Evolutionary conservation across 352 stramenopile species (phyloP), one percentile per base, ranked within the genome.

Genomic region (Pythium folliculosum): DNA sequence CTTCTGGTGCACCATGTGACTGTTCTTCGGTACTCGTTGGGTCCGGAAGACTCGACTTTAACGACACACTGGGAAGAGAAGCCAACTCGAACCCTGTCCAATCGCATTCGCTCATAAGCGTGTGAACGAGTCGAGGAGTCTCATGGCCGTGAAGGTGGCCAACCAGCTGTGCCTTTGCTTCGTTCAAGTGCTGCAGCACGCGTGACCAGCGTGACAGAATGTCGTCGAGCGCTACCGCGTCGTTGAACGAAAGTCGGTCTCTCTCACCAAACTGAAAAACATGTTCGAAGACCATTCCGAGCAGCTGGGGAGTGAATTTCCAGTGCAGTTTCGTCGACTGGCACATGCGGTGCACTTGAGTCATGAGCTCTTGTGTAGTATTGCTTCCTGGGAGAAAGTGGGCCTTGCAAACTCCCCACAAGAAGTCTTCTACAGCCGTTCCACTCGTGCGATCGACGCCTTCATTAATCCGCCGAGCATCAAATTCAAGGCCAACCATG

Each of bases 21-120:
- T 60, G 21, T 10, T 14, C 54, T 30, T 40, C 44, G 32, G 37
- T 44, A 8, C 43, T n/a, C 30, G 7, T 51, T 37, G 25, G 25
- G 48, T 13, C n/a, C 49, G 6, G 53, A 32, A 43, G 19, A 17
- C 12, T 60, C 19, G 14, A 22, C n/a, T 4, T 22, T 17, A 23
- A 4, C 3, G 38, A 27, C 8, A 10, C 27, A 50, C 19, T 32
- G 17, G 37, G 65, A 3, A 76, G 21, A 8, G 64, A 65, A 9
- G 59, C 67, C 17, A 81, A 73, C 44, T 90, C 80, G 30, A 87
- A 85, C 7, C 80, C 84, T 9, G 73, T 89, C 84, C 84, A 92
- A 37, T 92, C 77, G 40, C 84, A 92, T 32, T 86, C 73, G 2
- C 71, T 80, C 30, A 89, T 85, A 7, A 92, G 74, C 3, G 67